Percentiles rank a stretch among this genome's conserved stretches.
Conservation (phyloP, 352 stramenopile genomes). For the Pelagophyceae sp. region DNA sequence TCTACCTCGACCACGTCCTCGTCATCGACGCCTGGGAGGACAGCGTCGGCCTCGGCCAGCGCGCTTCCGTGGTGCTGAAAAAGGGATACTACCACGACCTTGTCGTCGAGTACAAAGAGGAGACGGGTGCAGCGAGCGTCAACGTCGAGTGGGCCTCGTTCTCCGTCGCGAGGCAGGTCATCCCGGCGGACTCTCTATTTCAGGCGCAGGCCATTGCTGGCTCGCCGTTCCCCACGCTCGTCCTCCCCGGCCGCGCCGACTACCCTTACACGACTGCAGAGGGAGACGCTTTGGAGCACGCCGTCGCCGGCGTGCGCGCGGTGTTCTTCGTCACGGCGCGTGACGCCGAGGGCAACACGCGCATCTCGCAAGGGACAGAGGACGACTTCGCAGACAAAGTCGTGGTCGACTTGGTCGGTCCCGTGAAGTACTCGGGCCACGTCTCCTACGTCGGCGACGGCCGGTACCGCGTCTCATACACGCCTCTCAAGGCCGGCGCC, state of each 20-base stretch:
- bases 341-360: slow-evolving; percentile 81
- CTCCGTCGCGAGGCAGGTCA: slow-evolving; percentile 63
- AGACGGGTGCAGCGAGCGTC: slow-evolving; percentile 72
- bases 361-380: slow-evolving; percentile 62
- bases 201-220: slow-evolving; percentile 78
- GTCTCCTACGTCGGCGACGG: slow-evolving; percentile 75
- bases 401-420: slow-evolving; percentile 42
- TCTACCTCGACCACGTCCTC: slow-evolving; percentile 83
- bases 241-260: slow-evolving; percentile 81
- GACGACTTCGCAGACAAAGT: slow-evolving; percentile 48
- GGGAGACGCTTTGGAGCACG: slow-evolving; percentile 57
- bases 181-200: slow-evolving; percentile 68
- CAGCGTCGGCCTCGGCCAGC: slow-evolving; percentile 38
- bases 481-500: slow-evolving; percentile 61
- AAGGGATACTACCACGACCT: slow-evolving; percentile 77
- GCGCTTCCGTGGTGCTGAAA: slow-evolving; percentile 50
- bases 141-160: slow-evolving; percentile 80
- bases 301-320: slow-evolving; percentile 66
- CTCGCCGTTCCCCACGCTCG: slow-evolving; percentile 73
- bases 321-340: slow-evolving; percentile 85
- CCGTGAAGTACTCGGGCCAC: slow-evolving; percentile 33
- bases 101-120: slow-evolving; percentile 85
- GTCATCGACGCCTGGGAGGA: slow-evolving; percentile 79
- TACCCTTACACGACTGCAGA: slow-evolving; percentile 85
- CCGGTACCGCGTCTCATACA: slow-evolving; percentile 78